These are phyloP conservation scores for Tetrahymena thermophila DNA, from an alignment of 73 alveolate genomes.

Conservation along the genomic window DNA sequence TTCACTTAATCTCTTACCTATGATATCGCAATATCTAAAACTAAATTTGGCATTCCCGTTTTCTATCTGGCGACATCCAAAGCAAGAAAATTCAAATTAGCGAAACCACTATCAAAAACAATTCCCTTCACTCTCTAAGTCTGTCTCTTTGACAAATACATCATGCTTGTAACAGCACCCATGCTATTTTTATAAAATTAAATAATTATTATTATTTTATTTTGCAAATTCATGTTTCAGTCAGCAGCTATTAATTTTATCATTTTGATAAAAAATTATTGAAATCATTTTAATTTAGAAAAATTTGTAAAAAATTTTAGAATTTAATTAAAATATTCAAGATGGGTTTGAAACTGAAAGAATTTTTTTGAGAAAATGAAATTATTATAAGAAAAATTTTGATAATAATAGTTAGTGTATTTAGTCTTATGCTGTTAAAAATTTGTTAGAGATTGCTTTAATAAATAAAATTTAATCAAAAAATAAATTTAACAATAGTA, in stretches of 20 bases:
- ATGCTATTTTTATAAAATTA: slow-evolving; percentile 20
- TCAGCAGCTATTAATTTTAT: too few relatives aligned
- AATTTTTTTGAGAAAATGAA: too few relatives aligned
- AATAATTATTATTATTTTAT: too few relatives aligned
- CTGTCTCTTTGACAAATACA: slow-evolving; percentile 51
- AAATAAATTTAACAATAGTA: not conserved
- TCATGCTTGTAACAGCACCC: slow-evolving; percentile 92
- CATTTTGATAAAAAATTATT: too few relatives aligned
- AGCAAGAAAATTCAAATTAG: slow-evolving; percentile 55
- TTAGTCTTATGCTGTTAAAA: not conserved
- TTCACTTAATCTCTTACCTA: not conserved
- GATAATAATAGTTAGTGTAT: too few relatives aligned
- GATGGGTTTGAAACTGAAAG: too few relatives aligned
- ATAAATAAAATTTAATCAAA: not conserved
- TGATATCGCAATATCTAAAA: not conserved
- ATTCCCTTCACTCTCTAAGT: slow-evolving; percentile 67
- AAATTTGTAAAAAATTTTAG: too few relatives aligned
- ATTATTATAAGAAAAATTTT: too few relatives aligned
- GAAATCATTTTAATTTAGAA: too few relatives aligned
- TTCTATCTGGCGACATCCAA: slow-evolving; percentile 58
- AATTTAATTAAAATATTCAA: too few relatives aligned
- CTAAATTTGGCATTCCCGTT: not conserved
- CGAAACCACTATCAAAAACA: slow-evolving; percentile 84
- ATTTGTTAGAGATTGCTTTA: not conserved
- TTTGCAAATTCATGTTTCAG: too few relatives aligned